Evolutionary conservation across 2,329 filamentous ascomycete species (phyloP).

Genomic region (Lachnellula arida): DNA sequence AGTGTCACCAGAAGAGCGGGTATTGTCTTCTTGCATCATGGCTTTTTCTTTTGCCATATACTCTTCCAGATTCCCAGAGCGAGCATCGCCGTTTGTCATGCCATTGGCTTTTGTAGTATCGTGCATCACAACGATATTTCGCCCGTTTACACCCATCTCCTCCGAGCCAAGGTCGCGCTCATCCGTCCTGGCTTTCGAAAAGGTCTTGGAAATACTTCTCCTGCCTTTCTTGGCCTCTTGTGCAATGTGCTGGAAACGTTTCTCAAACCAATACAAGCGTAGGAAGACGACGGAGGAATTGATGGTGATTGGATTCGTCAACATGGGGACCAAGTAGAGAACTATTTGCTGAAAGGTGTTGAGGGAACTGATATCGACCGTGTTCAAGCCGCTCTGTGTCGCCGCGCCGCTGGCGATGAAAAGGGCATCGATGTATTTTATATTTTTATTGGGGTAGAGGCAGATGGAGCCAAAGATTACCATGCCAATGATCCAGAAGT

Average conservation of each 20-base stretch:
- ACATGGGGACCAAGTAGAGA: conserved; percentile 65
- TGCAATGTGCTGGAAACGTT: conserved; percentile 82
- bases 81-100: conserved; percentile 56
- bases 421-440: conserved; percentile 81
- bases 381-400: conserved; percentile 92
- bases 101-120: conserved; percentile 45
- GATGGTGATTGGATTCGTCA: conserved; percentile 79
- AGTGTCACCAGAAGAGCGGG: conserved; percentile 15
- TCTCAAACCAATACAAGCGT: conserved; percentile 96
- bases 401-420: conserved; percentile 82
- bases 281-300: conserved; percentile 85
- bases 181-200: conserved; percentile 49
- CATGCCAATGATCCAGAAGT: conserved; percentile 75
- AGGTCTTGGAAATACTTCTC: conserved; percentile 57
- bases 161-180: conserved; percentile 41
- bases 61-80: conserved; percentile 26
- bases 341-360: conserved; percentile 70
- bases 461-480: conserved; percentile 71
- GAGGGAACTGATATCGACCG: conserved; percentile 62
- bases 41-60: conserved; percentile 16
- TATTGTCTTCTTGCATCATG: conserved; percentile 14
- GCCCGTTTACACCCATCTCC: conserved; percentile 56
- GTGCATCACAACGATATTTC: conserved; percentile 63
- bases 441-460: conserved; percentile 58
- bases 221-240: conserved; percentile 65